Conservation (phyloP, 495 filamentous ascomycete genomes). For the Aspergillus wentii region DNA sequence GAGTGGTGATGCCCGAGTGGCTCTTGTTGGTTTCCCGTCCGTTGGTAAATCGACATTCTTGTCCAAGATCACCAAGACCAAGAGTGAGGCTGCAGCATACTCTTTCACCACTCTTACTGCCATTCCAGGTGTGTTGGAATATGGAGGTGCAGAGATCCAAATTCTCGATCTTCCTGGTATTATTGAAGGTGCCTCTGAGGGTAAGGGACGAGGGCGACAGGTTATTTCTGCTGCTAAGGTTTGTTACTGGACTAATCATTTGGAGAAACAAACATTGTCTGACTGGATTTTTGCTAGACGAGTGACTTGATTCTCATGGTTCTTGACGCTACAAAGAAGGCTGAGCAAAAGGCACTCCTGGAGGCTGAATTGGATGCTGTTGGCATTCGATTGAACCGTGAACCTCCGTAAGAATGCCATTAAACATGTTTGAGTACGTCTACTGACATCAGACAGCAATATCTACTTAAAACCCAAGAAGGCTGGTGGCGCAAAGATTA, state of each 20-base stretch:
- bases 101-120: slow-evolving; percentile 97
- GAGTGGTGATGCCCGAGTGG: slow-evolving; percentile 93
- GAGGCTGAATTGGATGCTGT: slow-evolving; percentile 96
- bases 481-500: slow-evolving; percentile 97
- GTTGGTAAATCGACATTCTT: slow-evolving; percentile 99
- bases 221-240: slow-evolving; percentile 97
- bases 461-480: slow-evolving; percentile 99
- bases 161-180: slow-evolving; percentile 98
- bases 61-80: slow-evolving; percentile 98
- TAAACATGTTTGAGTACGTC: not conserved
- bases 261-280: no score
- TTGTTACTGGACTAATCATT: no score
- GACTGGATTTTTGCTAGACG: slow-evolving; percentile 54
- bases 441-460: slow-evolving; percentile 51
- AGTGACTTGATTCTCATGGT: slow-evolving; percentile 97
- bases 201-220: slow-evolving; percentile 92
- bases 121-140: slow-evolving; percentile 96
- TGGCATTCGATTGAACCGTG: slow-evolving; percentile 88
- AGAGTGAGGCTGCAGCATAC: slow-evolving; percentile 93
- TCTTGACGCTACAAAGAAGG: slow-evolving; percentile 93
- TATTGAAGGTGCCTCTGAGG: slow-evolving; percentile 94
- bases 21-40: slow-evolving; percentile 95
- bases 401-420: slow-evolving; percentile 66
- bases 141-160: slow-evolving; percentile 97
- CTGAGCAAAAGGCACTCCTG: slow-evolving; percentile 84